Evolutionary conservation across 75 land plant genomes (phyloP), one percentile per base, ranked within the genome.

Genomic region (Picea sitchensis): DNA sequence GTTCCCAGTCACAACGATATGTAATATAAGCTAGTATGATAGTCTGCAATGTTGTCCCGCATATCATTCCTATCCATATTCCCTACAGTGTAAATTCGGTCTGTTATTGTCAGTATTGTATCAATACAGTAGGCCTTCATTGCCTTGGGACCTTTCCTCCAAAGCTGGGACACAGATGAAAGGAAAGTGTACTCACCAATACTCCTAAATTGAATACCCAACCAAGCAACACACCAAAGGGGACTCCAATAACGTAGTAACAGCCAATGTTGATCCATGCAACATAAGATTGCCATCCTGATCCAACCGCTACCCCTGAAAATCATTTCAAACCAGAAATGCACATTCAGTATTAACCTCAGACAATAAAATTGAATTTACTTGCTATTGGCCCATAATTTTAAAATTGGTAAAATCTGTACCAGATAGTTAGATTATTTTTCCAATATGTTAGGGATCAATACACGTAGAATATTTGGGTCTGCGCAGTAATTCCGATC

Each of bases 1-100:
- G 79, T 20, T 84, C 84, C 91, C 88, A 89, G 60, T 89, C 71
- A 44, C 81, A 72, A 15, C 81, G 59, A 9, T 67, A 61, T 3
- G 80, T 80, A 3, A 89, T 75, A 32, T 54, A 59, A 20, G 82
- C 38, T 32, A 89, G 68, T 0, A 89, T 78, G 14, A 89, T 13
- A 0, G 91, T 89, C 58, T 86, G 91, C 26, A 89, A 58, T 17
- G 79, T 78, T 61, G 91, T 86, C 0, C 91, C 91, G 20, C 88
- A 84, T 14, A 89, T 81, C 91, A 89, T 87, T 58, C 91, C 91
- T 18, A 79, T 84, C 91, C 91, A 89, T 1, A 89, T 82, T 3
- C 91, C 91, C 91, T 89, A 75, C 75, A 90, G 76, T 13, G 87
- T 83, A 73, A 79, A 56, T 30, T 51, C 56, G 1, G 56, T 80